Evolutionary conservation across 139 green algal genomes (phyloP), one percentile per base, ranked within the genome.

Genomic region (Chlamydomonas schloesseri): DNA sequence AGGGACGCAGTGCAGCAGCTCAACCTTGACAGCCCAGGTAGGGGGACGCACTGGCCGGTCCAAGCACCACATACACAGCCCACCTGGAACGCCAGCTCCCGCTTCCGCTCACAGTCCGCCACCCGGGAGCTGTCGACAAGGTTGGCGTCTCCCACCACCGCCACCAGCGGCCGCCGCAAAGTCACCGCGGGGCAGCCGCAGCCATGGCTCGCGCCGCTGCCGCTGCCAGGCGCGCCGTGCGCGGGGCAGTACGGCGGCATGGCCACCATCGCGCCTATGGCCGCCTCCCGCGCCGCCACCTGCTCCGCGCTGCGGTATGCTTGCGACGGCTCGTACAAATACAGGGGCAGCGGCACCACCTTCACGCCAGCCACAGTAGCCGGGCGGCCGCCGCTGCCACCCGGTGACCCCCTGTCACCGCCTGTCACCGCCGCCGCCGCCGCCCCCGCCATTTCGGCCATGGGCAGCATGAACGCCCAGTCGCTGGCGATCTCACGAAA

Each of bases 401-500:
- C n/a, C n/a, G n/a, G 8, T 50, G 42, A 8, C 42, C 8, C 42
- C 42, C 42, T 8, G 42, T 8, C 42, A 50, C 42, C 42, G 42
- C 42, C 42, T 50, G 42, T 8, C 42, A 50, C 42, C 42, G 8
- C 42, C 42, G 42, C 42, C 8, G 42, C 6, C 42, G 42, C 6
- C 8, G 42, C 6, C 42, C 6, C 42, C 42, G 74, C 65, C 67
- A 84, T 57, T 57, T 89, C 84, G 36, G 84, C 74, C 17, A 89
- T 80, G 10, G 84, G 84, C 31, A 84, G 28, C 36, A 37, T 72
- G 74, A 83, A 84, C 23, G 84, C 84, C 84, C 83, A 84, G 73
- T 83, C 83, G 73, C 77, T 88, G 62, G 72, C 83, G 15, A 83
- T 46, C 62, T 88, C 83, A 20, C 76, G 81, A n/a, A 76, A 88